Evolutionary conservation across 2,329 filamentous ascomycete species (phyloP), one percentile per base, ranked within the genome.

Genomic region (Aureobasidium sp.): DNA sequence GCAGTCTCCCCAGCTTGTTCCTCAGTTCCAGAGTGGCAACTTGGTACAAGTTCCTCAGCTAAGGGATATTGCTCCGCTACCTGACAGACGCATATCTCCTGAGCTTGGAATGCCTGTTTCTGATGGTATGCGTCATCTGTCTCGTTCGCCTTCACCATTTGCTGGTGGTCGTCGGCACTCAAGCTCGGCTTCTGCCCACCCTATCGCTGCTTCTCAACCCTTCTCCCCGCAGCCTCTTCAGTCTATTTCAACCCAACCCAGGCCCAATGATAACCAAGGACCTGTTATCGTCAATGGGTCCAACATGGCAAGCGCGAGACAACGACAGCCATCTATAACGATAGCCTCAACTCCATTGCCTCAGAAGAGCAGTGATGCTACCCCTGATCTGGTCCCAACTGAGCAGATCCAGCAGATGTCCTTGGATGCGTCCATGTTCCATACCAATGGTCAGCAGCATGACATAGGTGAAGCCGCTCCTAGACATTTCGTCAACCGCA

Each of bases 71-170:
- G 68, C 78, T 34, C 70, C 70, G n/a, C 39, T 21, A 25, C 13
- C 50, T 8, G 71, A 74, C 52, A 74, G 73, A 41, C 71, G 73
- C 62, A 72, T 77, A 6, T 78, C 77, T 29, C 71, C 76, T 15
- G 78, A 80, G 55, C 69, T 78, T 2, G 67, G 75, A 50, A 68
- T 69, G 3, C 69, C 71, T 3, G 16, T 62, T 29, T 25, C 72
- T 58, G 73, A 72, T 47, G 71, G 72, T 2, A 61, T 73, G 58
- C 66, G 70, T 41, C 70, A 72, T 39, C 67, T 70, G 9, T 77
- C 75, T 16, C 71, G 78, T 32, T 80, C 78, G 21, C 78, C 78
- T 21, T 80, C 78, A 3, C 78, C 78, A 1, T 70, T 80, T 34
- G 74, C 74, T 5, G 75, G 78, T 59, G 65, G 74, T 53, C 70